These are phyloP conservation scores for Neurospora hispaniola DNA, from an alignment of 495 filamentous ascomycete species.

Conservation along the genomic window DNA sequence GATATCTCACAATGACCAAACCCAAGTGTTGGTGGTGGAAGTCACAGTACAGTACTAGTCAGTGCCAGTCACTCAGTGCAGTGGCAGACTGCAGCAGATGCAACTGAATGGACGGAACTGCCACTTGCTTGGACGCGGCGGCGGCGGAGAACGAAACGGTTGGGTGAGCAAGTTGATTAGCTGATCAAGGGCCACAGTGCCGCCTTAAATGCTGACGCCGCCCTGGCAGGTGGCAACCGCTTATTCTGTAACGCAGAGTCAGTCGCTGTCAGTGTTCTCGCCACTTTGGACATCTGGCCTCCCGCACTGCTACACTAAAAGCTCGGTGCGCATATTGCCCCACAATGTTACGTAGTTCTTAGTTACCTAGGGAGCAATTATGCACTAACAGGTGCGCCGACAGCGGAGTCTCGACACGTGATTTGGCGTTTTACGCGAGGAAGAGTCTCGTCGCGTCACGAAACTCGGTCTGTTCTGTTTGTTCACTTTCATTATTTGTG, in stretches of 20 bases:
- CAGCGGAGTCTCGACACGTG: conserved; percentile 6
- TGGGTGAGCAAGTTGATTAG: conserved; percentile 2
- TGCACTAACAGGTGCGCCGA: background rate
- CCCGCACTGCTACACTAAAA: background rate
- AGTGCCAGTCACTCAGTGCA: background rate
- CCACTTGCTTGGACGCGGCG: background rate
- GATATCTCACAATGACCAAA: background rate
- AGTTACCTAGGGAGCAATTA: background rate
- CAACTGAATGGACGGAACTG: background rate
- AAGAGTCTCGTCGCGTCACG: background rate
- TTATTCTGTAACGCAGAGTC: background rate
- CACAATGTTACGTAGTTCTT: conserved; percentile 1
- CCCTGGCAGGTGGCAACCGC: background rate
- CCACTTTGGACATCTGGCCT: background rate
- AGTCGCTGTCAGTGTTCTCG: background rate
- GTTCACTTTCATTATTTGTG: background rate
- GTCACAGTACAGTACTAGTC: background rate
- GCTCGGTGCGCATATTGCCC: background rate
- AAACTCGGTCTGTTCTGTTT: background rate
- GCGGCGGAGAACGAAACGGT: background rate
- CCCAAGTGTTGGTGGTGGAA: conserved; percentile 1
- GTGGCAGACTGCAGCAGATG: conserved; percentile 5
- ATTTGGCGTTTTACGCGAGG: conserved; percentile 6
- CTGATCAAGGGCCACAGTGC: conserved; percentile 1
- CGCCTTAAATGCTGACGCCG: background rate